phyloP scores from a whole-genome alignment of 768 basidiomycete genomes.

The Trametopsis cervina region DNA sequence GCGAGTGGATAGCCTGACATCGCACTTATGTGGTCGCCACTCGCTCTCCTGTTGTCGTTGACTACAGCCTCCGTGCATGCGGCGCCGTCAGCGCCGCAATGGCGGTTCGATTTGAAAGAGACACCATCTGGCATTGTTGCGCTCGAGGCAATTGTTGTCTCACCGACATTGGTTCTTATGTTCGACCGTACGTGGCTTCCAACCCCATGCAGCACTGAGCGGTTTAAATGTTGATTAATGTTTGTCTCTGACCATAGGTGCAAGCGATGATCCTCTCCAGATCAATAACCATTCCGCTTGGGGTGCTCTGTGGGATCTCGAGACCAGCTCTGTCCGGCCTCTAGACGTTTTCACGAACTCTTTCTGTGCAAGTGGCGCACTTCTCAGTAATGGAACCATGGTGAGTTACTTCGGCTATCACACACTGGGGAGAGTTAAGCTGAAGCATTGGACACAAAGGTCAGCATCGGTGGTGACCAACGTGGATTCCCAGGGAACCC shows the following conservation, averaged over 20 bases:
- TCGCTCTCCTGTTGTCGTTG: neutral
- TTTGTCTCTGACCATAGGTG: neutral
- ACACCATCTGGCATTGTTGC: slow-evolving; percentile 17
- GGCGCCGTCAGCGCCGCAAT: neutral
- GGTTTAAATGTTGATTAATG: neutral
- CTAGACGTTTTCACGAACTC: slow-evolving; percentile 24
- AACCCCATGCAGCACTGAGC: neutral
- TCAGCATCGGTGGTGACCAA: slow-evolving; percentile 18
- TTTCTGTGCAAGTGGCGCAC: slow-evolving; percentile 27
- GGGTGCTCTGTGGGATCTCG: slow-evolving; percentile 20
- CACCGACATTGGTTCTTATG: slow-evolving; percentile 17
- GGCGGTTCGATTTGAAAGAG: slow-evolving; percentile 3
- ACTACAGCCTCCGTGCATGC: neutral
- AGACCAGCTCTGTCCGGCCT: slow-evolving; percentile 16
- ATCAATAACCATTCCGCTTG: slow-evolving; percentile 20
- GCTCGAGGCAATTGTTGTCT: slow-evolving; percentile 21
- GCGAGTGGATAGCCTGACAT: neutral
- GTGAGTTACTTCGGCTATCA: slow-evolving; percentile 14
- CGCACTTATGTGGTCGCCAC: slow-evolving; percentile 1
- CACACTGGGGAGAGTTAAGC: neutral
- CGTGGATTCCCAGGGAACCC: slow-evolving; percentile 10
- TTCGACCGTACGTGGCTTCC: slow-evolving; percentile 17
- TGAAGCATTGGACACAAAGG: slow-evolving; percentile 7
- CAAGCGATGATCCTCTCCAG: slow-evolving; percentile 15
- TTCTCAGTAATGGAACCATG: slow-evolving; percentile 29